These are phyloP conservation scores for Suillus placidus DNA, from an alignment of 768 basidiomycete species.

Conservation along the genomic window DNA sequence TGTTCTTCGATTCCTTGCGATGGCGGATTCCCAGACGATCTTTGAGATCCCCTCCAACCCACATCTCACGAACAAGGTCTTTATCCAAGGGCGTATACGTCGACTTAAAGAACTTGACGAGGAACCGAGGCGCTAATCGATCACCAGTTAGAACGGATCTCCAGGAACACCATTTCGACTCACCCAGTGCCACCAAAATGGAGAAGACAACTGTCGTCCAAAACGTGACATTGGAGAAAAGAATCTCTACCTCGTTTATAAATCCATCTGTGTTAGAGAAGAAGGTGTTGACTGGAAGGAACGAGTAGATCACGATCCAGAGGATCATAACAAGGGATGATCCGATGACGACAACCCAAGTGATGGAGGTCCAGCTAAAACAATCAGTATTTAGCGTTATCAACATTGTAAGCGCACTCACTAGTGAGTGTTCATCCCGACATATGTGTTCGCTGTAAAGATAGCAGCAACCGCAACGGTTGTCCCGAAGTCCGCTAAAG, in stretches of 20 bases:
- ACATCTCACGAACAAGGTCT: slow-evolving; percentile 91
- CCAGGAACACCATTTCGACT: slow-evolving; percentile 23
- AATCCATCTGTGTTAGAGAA: slow-evolving; percentile 76
- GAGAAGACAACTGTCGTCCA: slow-evolving; percentile 80
- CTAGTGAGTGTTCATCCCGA: slow-evolving; percentile 90
- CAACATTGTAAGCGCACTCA: slow-evolving; percentile 47
- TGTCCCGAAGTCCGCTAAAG: slow-evolving; percentile 87
- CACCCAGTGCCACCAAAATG: slow-evolving; percentile 72
- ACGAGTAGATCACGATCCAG: slow-evolving; percentile 91
- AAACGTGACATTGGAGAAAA: slow-evolving; percentile 81
- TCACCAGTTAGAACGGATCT: slow-evolving; percentile 12
- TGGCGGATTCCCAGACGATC: slow-evolving; percentile 75
- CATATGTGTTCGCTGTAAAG: slow-evolving; percentile 84
- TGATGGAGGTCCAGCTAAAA: slow-evolving; percentile 77
- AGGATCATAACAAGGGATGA: slow-evolving; percentile 80
- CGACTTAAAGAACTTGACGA: slow-evolving; percentile 70
- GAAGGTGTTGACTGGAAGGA: slow-evolving; percentile 71
- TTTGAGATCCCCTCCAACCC: slow-evolving; percentile 83
- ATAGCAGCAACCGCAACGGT: slow-evolving; percentile 89
- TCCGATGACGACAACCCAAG: slow-evolving; percentile 79
- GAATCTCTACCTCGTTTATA: slow-evolving; percentile 66
- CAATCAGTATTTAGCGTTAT: slow-evolving; percentile 9
- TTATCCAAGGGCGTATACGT: slow-evolving; percentile 83
- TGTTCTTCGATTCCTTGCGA: slow-evolving; percentile 54
- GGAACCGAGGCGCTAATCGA: slow-evolving; percentile 74